Base-by-base conservation (phyloP, 768 basidiomycete genomes). In the Rhizopogon vulgaris region DNA sequence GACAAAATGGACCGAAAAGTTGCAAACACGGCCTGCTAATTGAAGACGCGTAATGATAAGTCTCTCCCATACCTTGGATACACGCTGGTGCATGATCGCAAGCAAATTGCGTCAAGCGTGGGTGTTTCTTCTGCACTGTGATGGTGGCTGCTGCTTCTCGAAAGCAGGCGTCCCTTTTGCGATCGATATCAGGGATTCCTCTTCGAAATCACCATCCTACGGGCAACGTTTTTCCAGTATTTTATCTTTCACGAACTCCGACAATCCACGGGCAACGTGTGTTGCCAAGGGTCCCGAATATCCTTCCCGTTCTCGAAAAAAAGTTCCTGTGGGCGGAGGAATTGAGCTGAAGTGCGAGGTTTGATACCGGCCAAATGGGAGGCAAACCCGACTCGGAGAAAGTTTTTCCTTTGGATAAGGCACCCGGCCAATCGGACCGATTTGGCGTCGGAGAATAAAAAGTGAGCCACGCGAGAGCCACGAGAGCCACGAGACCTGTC, bases 401-500 rank as follows among this genome's bases (percentile, higher is more conserved):
- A 14, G 43, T 46, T 46, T 46, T 46, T 22, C 43, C 43, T 15
- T 45, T 22, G 22, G 28, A 45, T 27, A 45, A 32, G 43, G 43
- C 17, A 32, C 14, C 8, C 42, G 45, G 51, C 6, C 3, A 18
- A 15, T 46, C 56, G 56, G 53, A 18, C 56, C 56, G 56, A 47
- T 10, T 52, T 10, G 51, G 48, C 51, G 52, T 51, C 58, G 58
- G 60, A 59, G 41, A 38, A 58, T 6, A 50, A 60, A 62, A 60
- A 54, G 54, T 57, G 56, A 50, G 10, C 66, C 66, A 67, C 66
- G 66, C 62, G 66, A 67, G 56, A 52, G 55, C 66, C 66, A 67
- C 66, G 66, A 69, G 68, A 63, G 53, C 56, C 41, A 57, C 63
- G 60, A 67, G 65, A 55, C 58, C 63, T 69, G 63, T 63, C 66